Conservation (phyloP, 768 basidiomycete species). For the Suillus subalutaceus region DNA sequence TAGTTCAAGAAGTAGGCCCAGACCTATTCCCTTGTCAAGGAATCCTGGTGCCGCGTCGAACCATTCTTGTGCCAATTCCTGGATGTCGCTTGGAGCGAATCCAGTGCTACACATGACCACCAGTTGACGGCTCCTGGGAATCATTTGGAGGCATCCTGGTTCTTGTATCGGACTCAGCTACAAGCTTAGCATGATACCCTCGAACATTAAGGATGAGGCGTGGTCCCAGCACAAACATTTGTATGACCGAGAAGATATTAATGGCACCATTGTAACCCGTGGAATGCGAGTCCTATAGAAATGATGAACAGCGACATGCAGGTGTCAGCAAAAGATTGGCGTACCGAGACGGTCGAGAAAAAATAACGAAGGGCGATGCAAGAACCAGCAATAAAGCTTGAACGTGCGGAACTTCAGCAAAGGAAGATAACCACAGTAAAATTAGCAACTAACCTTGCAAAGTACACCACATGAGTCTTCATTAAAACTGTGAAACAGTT, state of each 20-base stretch:
- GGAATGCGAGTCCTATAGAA: background rate
- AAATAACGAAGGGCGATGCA: background rate
- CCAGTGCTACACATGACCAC: background rate
- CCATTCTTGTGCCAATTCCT: background rate
- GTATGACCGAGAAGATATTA: background rate
- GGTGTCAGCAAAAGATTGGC: background rate
- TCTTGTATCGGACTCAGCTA: background rate
- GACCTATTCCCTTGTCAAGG: background rate
- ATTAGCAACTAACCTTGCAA: background rate
- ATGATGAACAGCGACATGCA: background rate
- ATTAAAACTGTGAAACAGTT: background rate
- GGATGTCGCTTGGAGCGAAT: background rate
- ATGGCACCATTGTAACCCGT: background rate
- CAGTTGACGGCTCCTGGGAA: background rate
- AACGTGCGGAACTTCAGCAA: background rate
- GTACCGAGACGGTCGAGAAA: background rate
- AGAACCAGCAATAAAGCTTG: constrained; percentile 1
- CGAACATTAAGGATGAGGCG: constrained; percentile 3
- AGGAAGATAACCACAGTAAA: background rate
- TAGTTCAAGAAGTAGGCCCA: background rate
- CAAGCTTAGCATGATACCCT: background rate
- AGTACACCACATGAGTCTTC: background rate
- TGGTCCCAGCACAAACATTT: constrained; percentile 4
- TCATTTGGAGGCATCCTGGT: background rate
- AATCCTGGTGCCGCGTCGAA: background rate